phyloP scores from a whole-genome alignment of 2,329 filamentous ascomycete genomes.

The Penicillium sp. region DNA sequence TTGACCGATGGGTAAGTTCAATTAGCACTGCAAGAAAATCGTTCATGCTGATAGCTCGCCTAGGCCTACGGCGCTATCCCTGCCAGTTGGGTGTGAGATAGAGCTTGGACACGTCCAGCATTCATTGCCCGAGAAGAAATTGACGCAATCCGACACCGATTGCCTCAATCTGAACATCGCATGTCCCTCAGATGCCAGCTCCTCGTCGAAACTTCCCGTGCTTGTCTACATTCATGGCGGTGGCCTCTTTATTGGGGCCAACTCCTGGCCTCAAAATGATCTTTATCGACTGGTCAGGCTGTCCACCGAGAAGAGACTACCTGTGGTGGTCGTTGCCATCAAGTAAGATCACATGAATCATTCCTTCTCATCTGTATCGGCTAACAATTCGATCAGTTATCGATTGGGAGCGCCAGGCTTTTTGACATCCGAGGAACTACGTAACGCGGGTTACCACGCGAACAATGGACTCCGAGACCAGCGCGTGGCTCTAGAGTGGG shows the following conservation, averaged over 20 bases:
- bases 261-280: conserved; percentile 55
- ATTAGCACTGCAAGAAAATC: neutral
- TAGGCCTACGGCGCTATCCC: conserved; percentile 42
- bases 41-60: neutral
- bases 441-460: conserved; percentile 43
- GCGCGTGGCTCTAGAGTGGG: conserved; percentile 40
- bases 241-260: conserved; percentile 50
- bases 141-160: conserved; percentile 46
- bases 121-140: conserved; percentile 40
- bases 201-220: conserved; percentile 45
- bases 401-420: conserved; percentile 47
- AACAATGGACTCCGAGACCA: conserved; percentile 53
- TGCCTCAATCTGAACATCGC: conserved; percentile 55
- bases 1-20: conserved; percentile 35
- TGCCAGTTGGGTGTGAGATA: conserved; percentile 41
- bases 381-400: conserved; percentile 40
- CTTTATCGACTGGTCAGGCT: conserved; percentile 46
- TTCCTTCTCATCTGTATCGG: neutral
- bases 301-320: conserved; percentile 43
- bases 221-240: conserved; percentile 56
- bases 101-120: conserved; percentile 54
- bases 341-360: conserved; percentile 35
- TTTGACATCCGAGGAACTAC: conserved; percentile 50
- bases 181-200: conserved; percentile 34
- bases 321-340: conserved; percentile 48